These are phyloP conservation scores for Phytopythium helicoides DNA, from an alignment of 352 stramenopile species.

Conservation along the genomic window DNA sequence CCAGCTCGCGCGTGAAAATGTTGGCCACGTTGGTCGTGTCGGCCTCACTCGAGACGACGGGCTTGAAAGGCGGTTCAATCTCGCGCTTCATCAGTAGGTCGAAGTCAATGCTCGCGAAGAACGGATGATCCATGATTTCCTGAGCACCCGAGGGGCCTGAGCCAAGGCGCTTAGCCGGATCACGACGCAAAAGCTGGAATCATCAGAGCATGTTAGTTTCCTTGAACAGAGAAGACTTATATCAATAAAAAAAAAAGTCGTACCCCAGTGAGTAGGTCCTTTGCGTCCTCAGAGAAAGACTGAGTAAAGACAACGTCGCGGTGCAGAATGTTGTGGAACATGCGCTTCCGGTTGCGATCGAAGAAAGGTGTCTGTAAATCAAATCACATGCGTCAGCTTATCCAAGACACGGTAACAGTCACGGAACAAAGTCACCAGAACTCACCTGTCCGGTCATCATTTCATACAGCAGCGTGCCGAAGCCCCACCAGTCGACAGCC, in stretches of 20 bases:
- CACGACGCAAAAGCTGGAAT: slow-evolving; percentile 65
- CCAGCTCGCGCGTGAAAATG: slow-evolving; percentile 83
- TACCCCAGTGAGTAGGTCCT: slow-evolving; percentile 73
- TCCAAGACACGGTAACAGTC: no score
- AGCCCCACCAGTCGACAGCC: slow-evolving; percentile 93
- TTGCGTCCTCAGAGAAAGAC: slow-evolving; percentile 86
- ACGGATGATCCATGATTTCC: slow-evolving; percentile 89
- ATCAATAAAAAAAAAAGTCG: slow-evolving; percentile 5
- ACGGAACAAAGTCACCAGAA: no score
- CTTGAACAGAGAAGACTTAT: not conserved
- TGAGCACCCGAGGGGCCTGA: slow-evolving; percentile 79
- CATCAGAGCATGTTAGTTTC: not conserved
- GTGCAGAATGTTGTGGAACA: slow-evolving; percentile 94
- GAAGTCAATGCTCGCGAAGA: slow-evolving; percentile 87
- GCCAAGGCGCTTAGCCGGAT: slow-evolving; percentile 81
- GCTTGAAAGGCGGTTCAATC: slow-evolving; percentile 86
- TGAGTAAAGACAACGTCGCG: slow-evolving; percentile 85
- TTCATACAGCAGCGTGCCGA: slow-evolving; percentile 93
- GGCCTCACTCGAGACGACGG: slow-evolving; percentile 76
- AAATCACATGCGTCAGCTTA: no score
- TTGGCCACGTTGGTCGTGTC: slow-evolving; percentile 88
- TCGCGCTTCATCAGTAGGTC: slow-evolving; percentile 79
- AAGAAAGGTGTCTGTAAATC: slow-evolving; percentile 89
- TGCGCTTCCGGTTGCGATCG: slow-evolving; percentile 93
- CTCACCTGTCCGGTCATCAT: slow-evolving; percentile 89